These are phyloP conservation scores for Cornus controversa DNA, from an alignment of 148 eudicot species.

Conservation along the genomic window DNA sequence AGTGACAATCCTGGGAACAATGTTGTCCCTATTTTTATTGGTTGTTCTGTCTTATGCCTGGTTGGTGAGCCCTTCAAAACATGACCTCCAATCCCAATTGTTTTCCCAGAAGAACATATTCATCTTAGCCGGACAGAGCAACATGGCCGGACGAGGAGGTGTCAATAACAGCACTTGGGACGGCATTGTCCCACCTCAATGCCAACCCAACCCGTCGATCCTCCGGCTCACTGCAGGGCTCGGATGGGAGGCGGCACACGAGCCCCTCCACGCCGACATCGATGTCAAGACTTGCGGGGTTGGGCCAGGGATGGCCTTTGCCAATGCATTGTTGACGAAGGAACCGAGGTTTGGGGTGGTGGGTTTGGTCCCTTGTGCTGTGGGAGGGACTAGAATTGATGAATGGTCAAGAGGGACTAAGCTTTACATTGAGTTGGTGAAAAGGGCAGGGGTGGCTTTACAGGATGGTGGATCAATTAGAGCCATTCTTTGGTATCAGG, in stretches of 20 bases:
- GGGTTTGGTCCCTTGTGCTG: constrained; percentile 49
- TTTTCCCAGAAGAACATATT: constrained; percentile 15
- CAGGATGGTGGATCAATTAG: constrained; percentile 26
- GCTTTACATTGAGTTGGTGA: constrained; percentile 26
- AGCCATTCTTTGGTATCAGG: constrained; percentile 52
- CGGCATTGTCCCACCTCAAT: constrained; percentile 27
- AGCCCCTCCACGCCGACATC: constrained; percentile 45
- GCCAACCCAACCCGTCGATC: constrained; percentile 19
- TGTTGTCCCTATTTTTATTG: too few relatives aligned
- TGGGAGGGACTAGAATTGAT: constrained; percentile 40
- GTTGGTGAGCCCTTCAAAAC: too few relatives aligned
- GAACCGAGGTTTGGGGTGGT: constrained; percentile 15
- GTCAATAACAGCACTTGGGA: constrained; percentile 33
- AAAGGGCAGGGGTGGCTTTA: constrained; percentile 27
- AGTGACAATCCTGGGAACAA: too few relatives aligned
- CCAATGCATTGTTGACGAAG: constrained; percentile 15
- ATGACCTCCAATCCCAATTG: too few relatives aligned
- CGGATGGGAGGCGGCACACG: constrained; percentile 35
- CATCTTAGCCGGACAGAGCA: constrained; percentile 50
- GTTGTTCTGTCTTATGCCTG: too few relatives aligned
- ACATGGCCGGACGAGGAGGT: constrained; percentile 57
- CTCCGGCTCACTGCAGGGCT: constrained; percentile 19
- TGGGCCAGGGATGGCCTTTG: constrained; percentile 50
- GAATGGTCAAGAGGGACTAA: constrained; percentile 30
- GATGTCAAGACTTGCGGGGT: constrained; percentile 38